phyloP scores from a whole-genome alignment of 257 asterid species.

The Solanum gandarillasii region DNA sequence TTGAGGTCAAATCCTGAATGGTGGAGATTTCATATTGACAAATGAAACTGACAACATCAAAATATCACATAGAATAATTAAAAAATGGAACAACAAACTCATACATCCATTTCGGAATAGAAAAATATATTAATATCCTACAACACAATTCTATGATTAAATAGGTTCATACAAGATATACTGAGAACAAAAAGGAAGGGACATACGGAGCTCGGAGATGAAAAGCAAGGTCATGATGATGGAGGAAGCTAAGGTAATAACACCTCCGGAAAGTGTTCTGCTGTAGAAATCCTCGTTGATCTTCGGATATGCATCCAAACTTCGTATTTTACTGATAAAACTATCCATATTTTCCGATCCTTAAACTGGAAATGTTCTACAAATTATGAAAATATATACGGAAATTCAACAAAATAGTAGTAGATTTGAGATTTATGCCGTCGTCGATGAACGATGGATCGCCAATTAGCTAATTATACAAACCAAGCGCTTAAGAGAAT shows the following conservation, averaged over 20 bases:
- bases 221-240: conserved; percentile 79
- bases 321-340: conserved; percentile 55
- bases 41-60: background rate
- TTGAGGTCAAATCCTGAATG: background rate
- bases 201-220: conserved; percentile 91
- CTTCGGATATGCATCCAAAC: conserved; percentile 87
- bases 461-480: background rate
- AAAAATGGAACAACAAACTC: background rate
- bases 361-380: background rate
- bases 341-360: conserved; percentile 42
- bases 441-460: conserved; percentile 12
- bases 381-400: background rate
- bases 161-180: background rate
- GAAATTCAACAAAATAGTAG: background rate
- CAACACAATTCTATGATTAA: background rate
- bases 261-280: conserved; percentile 89
- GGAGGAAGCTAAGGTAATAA: conserved; percentile 80
- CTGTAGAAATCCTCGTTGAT: conserved; percentile 98
- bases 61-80: background rate
- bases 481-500: conserved; percentile 1
- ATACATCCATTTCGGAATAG: background rate
- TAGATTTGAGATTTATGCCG: background rate
- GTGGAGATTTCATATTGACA: background rate
- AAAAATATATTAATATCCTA: background rate
- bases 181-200: background rate